Evolutionary conservation across 768 basidiomycete species (phyloP).

Genomic region (Leccinum rimulosum): DNA sequence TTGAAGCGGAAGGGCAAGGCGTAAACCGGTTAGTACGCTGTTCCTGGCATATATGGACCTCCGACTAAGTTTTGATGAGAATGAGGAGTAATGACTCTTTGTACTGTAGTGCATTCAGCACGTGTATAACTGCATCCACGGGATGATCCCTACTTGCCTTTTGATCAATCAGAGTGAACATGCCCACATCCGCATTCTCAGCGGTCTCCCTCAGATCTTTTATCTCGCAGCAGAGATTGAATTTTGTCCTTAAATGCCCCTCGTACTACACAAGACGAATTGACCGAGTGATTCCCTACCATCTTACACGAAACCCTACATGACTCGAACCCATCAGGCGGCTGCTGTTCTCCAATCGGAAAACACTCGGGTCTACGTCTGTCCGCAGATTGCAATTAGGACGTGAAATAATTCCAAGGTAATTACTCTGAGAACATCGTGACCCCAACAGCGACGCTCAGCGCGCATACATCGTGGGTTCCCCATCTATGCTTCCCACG

Average conservation of each 20-base stretch:
- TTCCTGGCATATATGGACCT: neutral
- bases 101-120: neutral
- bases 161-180: neutral
- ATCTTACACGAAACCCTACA: too few species aligned
- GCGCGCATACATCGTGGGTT: neutral
- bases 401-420: neutral
- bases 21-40: conserved; percentile 5
- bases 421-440: neutral
- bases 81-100: neutral
- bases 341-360: too few species aligned
- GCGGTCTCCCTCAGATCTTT: neutral
- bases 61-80: neutral
- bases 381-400: neutral
- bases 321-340: too few species aligned
- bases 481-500: neutral
- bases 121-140: neutral
- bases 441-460: neutral
- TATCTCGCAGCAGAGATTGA: neutral
- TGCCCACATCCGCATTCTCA: neutral
- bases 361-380: neutral
- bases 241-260: neutral
- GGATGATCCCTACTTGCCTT: neutral
- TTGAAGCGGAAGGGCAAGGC: conserved; percentile 43
- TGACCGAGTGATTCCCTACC: too few species aligned
- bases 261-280: neutral